Conservation (phyloP, 495 filamentous ascomycete species). For the Penicillium odoratum region DNA sequence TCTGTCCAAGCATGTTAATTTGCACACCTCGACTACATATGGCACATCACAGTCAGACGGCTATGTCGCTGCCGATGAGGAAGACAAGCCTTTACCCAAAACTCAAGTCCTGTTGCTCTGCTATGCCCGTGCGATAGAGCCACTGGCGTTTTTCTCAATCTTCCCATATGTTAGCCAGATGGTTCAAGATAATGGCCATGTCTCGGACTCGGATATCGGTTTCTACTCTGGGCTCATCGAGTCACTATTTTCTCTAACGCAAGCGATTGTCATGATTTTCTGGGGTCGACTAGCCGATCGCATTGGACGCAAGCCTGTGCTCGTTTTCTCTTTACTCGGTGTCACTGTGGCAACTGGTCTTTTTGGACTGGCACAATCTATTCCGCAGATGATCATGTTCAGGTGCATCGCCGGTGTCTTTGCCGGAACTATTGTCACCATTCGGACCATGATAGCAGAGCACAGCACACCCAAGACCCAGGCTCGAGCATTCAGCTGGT, state of each 20-base stretch:
- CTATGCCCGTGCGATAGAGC: constrained; percentile 68
- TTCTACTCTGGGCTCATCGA: constrained; percentile 75
- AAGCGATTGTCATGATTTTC: constrained; percentile 56
- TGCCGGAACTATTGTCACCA: constrained; percentile 65
- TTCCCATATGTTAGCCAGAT: constrained; percentile 75
- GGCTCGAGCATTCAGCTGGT: constrained; percentile 69
- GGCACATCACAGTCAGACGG: constrained; percentile 1
- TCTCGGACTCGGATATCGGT: constrained; percentile 60
- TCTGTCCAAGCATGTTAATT: background rate
- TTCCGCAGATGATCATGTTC: constrained; percentile 67
- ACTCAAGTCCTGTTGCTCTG: constrained; percentile 65
- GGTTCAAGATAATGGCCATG: constrained; percentile 58
- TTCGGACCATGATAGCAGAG: constrained; percentile 71
- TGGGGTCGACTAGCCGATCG: constrained; percentile 69
- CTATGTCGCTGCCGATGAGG: background rate
- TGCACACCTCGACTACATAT: background rate
- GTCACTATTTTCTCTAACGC: constrained; percentile 67
- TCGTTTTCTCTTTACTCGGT: constrained; percentile 61
- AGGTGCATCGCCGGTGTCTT: constrained; percentile 67
- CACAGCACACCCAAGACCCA: constrained; percentile 65
- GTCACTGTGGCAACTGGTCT: constrained; percentile 55
- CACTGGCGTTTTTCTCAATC: constrained; percentile 72
- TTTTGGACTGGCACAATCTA: constrained; percentile 60
- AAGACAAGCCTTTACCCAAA: constrained; percentile 51
- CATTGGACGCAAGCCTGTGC: constrained; percentile 65